Percentiles rank a stretch among this genome's conserved stretches.
Conservation (phyloP, 768 basidiomycete genomes). For the Saitozyma sp. region DNA sequence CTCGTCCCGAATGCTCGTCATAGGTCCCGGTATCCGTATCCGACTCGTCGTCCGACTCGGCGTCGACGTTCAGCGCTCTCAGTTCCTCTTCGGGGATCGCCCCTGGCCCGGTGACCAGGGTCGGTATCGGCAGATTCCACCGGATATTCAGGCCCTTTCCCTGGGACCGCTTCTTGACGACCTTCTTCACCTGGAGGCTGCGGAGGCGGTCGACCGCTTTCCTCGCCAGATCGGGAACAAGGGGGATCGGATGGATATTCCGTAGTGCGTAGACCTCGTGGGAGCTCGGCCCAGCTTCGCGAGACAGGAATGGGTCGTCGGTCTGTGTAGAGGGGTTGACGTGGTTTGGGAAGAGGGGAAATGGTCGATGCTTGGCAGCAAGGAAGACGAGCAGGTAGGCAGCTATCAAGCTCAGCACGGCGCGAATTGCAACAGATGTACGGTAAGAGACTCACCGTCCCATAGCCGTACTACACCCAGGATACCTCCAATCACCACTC, state of each 20-base stretch:
- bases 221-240: slow-evolving; percentile 22
- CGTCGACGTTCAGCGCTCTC: not conserved
- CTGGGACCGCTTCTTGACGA: not conserved
- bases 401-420: slow-evolving; percentile 15
- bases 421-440: not conserved
- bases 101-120: slow-evolving; percentile 1
- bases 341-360: slow-evolving; percentile 32
- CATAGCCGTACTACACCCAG: slow-evolving; percentile 44
- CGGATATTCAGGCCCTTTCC: slow-evolving; percentile 1
- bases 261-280: slow-evolving; percentile 33
- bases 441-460: slow-evolving; percentile 32
- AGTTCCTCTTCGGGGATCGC: not conserved
- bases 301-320: slow-evolving; percentile 8
- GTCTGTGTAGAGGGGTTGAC: slow-evolving; percentile 6
- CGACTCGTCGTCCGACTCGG: not conserved
- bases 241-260: slow-evolving; percentile 42
- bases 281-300: slow-evolving; percentile 19
- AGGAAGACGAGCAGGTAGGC: slow-evolving; percentile 47
- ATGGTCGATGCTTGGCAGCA: slow-evolving; percentile 8
- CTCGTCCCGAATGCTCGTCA: slow-evolving; percentile 2
- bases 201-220: slow-evolving; percentile 14
- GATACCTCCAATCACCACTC: slow-evolving; percentile 42
- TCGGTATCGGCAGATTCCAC: slow-evolving; percentile 1
- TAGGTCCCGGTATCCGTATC: not conserved
- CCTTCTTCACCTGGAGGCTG: slow-evolving; percentile 14